Base-by-base conservation (phyloP, 345 rosid species). In the Moricandia moricandioides region DNA sequence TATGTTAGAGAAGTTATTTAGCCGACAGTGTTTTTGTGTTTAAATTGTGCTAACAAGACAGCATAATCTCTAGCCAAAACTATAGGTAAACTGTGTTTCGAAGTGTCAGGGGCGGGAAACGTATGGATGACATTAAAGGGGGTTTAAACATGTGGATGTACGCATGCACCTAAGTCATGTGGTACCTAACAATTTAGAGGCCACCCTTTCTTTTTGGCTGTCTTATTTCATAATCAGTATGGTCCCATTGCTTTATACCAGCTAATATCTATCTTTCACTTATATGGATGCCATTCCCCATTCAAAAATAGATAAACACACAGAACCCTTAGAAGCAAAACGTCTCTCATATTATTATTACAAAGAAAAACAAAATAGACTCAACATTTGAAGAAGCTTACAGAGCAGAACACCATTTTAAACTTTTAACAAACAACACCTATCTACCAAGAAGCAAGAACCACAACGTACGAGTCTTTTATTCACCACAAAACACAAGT, bases 101-200 rank as follows among this genome's bases (percentile, higher is more conserved):
- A 63, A 65, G 3, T 40, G 58, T 58, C 18, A 58, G 37, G 13
- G 61, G 33, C 61, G 37, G 62, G 18, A 58, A 58, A 58, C 8
- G 62, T 31, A 58, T 74, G 78, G 78, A 74, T 49, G 72, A 4
- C 11, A 58, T 10, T 1, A 10, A 59, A 59, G 27, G 31, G n/a
- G 7, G 30, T 6, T 40, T 8, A 40, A 74, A 67, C 61, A 10
- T 74, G 78, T 75, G 78, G 78, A 74, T n/a, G 72, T 6, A 24
- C 5, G 69, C 47, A 57, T 13, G 37, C 37, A 57, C 13, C 24
- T 6, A 31, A 17, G 69, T 51, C 8, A 0, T 45, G 62, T 72
- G 76, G 76, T 63, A 16, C 40, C 62, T 9, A 63, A 52, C 31
- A 11, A 16, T 63, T 52, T 17, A 64, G 63, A 55, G 61, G 66